Evolutionary conservation across 805 yeast species (phyloP).

Genomic region (Wickerhamomyces mucosus): DNA sequence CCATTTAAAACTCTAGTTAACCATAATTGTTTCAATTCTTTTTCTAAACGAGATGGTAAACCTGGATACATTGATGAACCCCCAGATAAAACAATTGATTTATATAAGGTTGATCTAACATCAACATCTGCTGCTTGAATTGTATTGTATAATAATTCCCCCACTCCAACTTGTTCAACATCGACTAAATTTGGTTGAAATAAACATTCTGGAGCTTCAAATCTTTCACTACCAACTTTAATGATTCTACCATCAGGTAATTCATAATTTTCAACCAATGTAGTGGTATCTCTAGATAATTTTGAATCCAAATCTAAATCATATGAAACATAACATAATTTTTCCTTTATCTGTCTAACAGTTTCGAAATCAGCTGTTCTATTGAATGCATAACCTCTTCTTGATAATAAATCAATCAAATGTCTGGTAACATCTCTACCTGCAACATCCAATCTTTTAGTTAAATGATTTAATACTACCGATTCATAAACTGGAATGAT

Average conservation of each 20-base stretch:
- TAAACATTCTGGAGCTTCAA: conserved; percentile 93
- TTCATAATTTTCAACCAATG: conserved; percentile 83
- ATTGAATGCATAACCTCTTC: conserved; percentile 97
- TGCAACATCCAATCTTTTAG: conserved; percentile 90
- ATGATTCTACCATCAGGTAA: conserved; percentile 95
- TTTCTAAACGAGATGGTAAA: conserved; percentile 88
- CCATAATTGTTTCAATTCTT: conserved; percentile 95
- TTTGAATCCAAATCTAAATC: conserved; percentile 85
- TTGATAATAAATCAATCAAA: conserved; percentile 77
- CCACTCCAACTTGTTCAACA: conserved; percentile 94
- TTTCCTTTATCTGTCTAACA: conserved; percentile 95
- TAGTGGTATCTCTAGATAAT: conserved; percentile 90
- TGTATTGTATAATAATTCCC: conserved; percentile 85
- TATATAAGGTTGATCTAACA: conserved; percentile 77
- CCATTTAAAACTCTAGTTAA: conserved; percentile 78
- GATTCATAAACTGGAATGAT: conserved; percentile 97
- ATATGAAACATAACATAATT: conserved; percentile 89
- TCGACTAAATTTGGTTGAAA: conserved; percentile 95
- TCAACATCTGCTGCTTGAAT: conserved; percentile 94
- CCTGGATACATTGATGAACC: conserved; percentile 99
- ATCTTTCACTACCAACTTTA: conserved; percentile 90
- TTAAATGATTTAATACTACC: conserved; percentile 89
- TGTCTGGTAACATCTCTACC: conserved; percentile 98
- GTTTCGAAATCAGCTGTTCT: conserved; percentile 99
- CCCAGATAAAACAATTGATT: conserved; percentile 91